Base-by-base conservation (phyloP, 805 yeast species). In the Sugiyamaella smithiae region DNA sequence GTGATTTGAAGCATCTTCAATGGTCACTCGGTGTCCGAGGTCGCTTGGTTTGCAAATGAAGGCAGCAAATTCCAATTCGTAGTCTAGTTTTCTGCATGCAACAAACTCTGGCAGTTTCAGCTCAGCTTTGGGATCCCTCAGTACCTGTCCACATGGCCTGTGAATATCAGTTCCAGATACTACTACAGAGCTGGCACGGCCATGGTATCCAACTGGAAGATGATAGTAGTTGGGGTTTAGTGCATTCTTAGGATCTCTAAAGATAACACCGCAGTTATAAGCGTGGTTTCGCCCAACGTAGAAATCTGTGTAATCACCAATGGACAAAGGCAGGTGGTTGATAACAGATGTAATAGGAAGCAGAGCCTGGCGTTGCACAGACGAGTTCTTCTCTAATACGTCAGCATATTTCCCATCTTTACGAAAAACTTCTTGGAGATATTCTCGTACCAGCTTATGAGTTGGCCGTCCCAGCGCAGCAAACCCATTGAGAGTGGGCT, bases 221-320 rank as follows among this genome's bases (percentile, higher is more conserved):
- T 59, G 62, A 26, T 51, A 50, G 45, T 55, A 59, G 48, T 59
- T 59, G 19, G 54, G 59, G 17, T 55, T 54, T 12, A 59, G 48
- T 3, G 62, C 63, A 19, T 57, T 55, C 9, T 53, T 48, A 9
- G 58, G 57, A 12, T 51, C 60, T 19, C 62, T 40, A 20, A 59
- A 58, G 5, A 58, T 40, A 12, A 48, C 46, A 5, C 63, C 61
- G 32, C 58, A 56, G 37, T 59, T 59, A 29, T 43, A 51, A 9
- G 63, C 62, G 20, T 59, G 63, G 23, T 59, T 48, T 31, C 40
- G 42, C n/a, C 60, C 56, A 12, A 50, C 61, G 33, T 57, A 59
- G 41, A 59, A 59, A 41, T 59, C 63, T 1, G 63, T 59, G 26
- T 58, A 59, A 37, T 59, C 61, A 5, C 62, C 62, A 43, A 59